Conservation (phyloP, 169 alveolate species). For the Plasmodium malariae region DNA sequence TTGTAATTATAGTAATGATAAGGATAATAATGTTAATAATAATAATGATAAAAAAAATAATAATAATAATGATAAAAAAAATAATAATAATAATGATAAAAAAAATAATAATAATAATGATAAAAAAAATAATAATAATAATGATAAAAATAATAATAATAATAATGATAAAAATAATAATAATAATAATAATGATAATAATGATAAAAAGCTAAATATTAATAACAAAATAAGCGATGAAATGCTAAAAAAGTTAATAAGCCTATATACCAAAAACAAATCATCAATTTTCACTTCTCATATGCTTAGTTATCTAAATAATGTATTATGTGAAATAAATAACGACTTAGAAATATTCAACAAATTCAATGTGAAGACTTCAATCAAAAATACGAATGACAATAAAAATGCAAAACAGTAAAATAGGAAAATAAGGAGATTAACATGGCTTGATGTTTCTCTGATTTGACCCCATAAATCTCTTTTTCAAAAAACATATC, state of each 20-base stretch:
- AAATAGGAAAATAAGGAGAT: background rate
- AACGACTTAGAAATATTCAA: slow-evolving; percentile 61
- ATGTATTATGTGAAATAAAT: slow-evolving; percentile 69
- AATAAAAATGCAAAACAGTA: slow-evolving; percentile 3
- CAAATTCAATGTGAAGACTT: slow-evolving; percentile 41
- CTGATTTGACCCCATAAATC: too few relatives aligned
- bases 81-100: too few relatives aligned
- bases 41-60: too few relatives aligned
- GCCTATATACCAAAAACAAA: slow-evolving; percentile 68
- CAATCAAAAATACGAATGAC: slow-evolving; percentile 31
- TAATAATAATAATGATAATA: background rate
- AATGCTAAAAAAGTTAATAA: slow-evolving; percentile 60
- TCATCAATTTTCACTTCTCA: slow-evolving; percentile 74
- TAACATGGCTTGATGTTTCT: background rate
- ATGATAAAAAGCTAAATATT: slow-evolving; percentile 9
- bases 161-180: background rate
- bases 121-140: too few relatives aligned
- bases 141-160: background rate
- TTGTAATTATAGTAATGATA: background rate
- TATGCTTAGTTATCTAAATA: slow-evolving; percentile 59
- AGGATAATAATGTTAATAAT: too few relatives aligned
- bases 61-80: too few relatives aligned
- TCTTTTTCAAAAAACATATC: too few relatives aligned
- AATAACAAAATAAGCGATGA: slow-evolving; percentile 71
- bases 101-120: too few relatives aligned